Evolutionary conservation across 768 basidiomycete species (phyloP).

Genomic region (Boletus pseudo-olivaceus): DNA sequence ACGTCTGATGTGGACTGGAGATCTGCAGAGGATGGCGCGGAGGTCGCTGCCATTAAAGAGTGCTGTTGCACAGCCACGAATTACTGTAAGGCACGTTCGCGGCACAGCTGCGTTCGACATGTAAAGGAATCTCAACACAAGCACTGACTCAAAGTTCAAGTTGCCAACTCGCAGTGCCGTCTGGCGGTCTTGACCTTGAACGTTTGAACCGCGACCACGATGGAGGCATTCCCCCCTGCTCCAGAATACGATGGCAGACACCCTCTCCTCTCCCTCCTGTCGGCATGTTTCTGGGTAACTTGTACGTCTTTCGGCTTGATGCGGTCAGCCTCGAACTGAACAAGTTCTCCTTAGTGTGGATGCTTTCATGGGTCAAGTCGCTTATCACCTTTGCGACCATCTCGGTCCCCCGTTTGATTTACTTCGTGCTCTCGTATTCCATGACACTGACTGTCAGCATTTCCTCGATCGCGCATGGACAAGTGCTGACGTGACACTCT

Average conservation of each 20-base stretch:
- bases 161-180: neutral
- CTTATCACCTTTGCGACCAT: conserved; percentile 80
- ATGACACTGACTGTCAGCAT: conserved; percentile 77
- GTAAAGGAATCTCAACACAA: neutral
- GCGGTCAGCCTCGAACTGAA: conserved; percentile 1
- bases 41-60: conserved; percentile 27
- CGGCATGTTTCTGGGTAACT: conserved; percentile 83
- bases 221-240: conserved; percentile 21
- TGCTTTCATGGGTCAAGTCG: conserved; percentile 72
- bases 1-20: conserved; percentile 32
- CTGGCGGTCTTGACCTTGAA: neutral
- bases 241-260: conserved; percentile 45
- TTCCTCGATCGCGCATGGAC: neutral
- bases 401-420: conserved; percentile 74
- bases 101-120: conserved; percentile 1
- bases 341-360: conserved; percentile 55
- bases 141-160: neutral
- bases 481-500: conserved; percentile 2
- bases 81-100: conserved; percentile 10
- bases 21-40: conserved; percentile 32
- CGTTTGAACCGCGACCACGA: conserved; percentile 20
- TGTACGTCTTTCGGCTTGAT: conserved; percentile 44
- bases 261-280: conserved; percentile 71
- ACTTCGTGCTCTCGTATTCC: conserved; percentile 77
- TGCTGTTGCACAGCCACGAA: conserved; percentile 28